Evolutionary conservation across 306 rosid species (phyloP), one percentile per base, ranked within the genome.

Genomic region (Gillenia trifoliata): DNA sequence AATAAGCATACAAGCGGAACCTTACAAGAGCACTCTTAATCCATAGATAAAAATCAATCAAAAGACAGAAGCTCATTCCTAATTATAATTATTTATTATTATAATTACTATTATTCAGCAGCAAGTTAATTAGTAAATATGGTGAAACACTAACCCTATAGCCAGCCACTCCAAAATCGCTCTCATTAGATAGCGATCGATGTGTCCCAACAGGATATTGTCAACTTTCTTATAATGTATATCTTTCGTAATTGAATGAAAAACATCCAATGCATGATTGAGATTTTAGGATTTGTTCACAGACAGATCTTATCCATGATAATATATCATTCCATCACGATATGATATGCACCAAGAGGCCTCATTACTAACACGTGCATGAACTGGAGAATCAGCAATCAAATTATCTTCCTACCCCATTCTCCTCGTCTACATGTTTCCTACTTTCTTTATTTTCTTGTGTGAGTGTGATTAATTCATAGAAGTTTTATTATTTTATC

Each of bases 231-330:
- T 26, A 26, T 59, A 26, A 26, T 26, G 17, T 28, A 59, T 23
- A 5, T 23, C n/a, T 59, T 6, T 56, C 16, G 22, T 6, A n/a
- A n/a, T n/a, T n/a, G n/a, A n/a, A n/a, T n/a, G n/a, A n/a, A n/a
- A n/a, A n/a, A n/a, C n/a, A n/a, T n/a, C n/a, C n/a, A n/a, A 59
- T 59, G 64, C 64, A 59, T 59, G 64, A 59, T 59, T 59, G 34
- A 6, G 64, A 12, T 59, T 57, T 59, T 28, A 26, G 10, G 64
- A n/a, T 0, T 59, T 59, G 33, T 13, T 59, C 20, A 26, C 64
- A 59, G 20, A 25, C 64, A 26, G 20, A 23, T 59, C 34, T 5
- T 59, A 59, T 59, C 62, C 62, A 40, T 40, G 45, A 45, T 15
- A 5, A 1, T n/a, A 26, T 29, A 61, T 29, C 36, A 7, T 30